A percentile compares a stretch with the other conserved stretches of the same genome.
phyloP scores from a whole-genome alignment of 371 early-diverging fungal species.

The Mucor irregularis region DNA sequence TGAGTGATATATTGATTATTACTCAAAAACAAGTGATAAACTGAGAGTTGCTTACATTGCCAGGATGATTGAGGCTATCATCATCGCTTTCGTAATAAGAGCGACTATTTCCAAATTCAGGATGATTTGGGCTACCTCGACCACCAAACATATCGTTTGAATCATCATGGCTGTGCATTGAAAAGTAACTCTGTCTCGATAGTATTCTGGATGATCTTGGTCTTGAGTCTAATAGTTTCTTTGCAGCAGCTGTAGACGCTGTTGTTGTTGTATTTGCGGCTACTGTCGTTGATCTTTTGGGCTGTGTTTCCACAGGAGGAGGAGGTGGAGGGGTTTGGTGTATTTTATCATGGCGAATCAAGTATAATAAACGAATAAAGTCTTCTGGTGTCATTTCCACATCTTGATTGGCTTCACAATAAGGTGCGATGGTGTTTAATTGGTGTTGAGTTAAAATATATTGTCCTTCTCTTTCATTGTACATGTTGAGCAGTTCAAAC shows the following conservation, averaged over 20 bases:
- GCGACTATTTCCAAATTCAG: too few species aligned
- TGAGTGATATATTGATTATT: background rate
- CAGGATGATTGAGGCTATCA: constrained; percentile 8
- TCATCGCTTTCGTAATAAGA: too few species aligned
- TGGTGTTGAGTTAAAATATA: constrained; percentile 19
- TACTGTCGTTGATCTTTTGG: background rate
- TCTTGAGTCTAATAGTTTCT: background rate
- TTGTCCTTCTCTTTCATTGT: constrained; percentile 8
- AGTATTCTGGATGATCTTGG: constrained; percentile 11
- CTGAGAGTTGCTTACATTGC: constrained; percentile 1
- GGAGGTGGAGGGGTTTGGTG: background rate
- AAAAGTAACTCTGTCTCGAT: background rate
- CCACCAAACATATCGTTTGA: too few species aligned
- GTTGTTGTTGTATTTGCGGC: too few species aligned
- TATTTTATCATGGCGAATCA: constrained; percentile 1
- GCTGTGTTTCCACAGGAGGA: background rate
- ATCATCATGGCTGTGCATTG: too few species aligned
- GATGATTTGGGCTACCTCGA: constrained; percentile 8
- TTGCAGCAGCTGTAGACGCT: background rate
- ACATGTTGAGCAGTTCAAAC: constrained; percentile 11
- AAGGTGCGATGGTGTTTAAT: constrained; percentile 12
- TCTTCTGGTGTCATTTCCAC: constrained; percentile 28
- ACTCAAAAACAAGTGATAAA: background rate
- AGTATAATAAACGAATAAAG: background rate
- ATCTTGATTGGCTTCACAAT: constrained; percentile 14